These are phyloP conservation scores for Mariannaea sp. DNA, from an alignment of 2,329 filamentous ascomycete genomes.

Conservation along the genomic window DNA sequence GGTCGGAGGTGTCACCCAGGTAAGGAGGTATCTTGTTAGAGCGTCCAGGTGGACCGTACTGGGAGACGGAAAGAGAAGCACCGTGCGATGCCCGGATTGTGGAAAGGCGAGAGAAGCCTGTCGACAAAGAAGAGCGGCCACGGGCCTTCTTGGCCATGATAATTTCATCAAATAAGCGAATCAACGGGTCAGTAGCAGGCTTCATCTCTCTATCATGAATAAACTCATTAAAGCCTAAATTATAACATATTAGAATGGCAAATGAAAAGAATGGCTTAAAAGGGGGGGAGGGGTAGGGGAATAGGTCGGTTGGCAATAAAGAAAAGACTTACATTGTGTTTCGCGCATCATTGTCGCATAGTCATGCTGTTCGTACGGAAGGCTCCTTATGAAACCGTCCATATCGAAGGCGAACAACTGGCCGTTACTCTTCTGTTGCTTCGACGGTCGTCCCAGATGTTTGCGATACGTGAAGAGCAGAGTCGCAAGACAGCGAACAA, in stretches of 20 bases:
- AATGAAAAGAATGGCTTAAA: too few relatives aligned
- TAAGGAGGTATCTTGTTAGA: slow-evolving; percentile 59
- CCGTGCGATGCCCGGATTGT: slow-evolving; percentile 63
- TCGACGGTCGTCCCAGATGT: slow-evolving; percentile 62
- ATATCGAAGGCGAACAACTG: slow-evolving; percentile 69
- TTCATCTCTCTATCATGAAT: slow-evolving; percentile 78
- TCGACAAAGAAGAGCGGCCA: slow-evolving; percentile 68
- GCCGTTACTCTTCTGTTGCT: slow-evolving; percentile 63
- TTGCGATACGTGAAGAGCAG: slow-evolving; percentile 70
- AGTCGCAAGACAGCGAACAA: slow-evolving; percentile 69
- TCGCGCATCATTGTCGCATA: slow-evolving; percentile 68
- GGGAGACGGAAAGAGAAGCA: slow-evolving; percentile 48
- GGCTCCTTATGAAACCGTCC: slow-evolving; percentile 66
- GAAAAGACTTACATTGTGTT: slow-evolving; percentile 61
- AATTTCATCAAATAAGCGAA: slow-evolving; percentile 83
- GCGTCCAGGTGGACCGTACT: slow-evolving; percentile 44
- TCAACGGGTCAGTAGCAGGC: slow-evolving; percentile 63
- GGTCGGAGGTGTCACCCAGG: slow-evolving; percentile 73
- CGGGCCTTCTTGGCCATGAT: slow-evolving; percentile 76
- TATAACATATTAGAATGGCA: too few relatives aligned
- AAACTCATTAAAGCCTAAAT: slow-evolving; percentile 72
- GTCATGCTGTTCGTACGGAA: slow-evolving; percentile 69
- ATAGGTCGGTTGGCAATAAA: neutral
- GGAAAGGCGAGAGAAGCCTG: slow-evolving; percentile 65
- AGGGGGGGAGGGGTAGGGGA: slow-evolving; percentile 20